phyloP scores from a whole-genome alignment of 2,329 filamentous ascomycete species.

The Alternaria brassicicola region DNA sequence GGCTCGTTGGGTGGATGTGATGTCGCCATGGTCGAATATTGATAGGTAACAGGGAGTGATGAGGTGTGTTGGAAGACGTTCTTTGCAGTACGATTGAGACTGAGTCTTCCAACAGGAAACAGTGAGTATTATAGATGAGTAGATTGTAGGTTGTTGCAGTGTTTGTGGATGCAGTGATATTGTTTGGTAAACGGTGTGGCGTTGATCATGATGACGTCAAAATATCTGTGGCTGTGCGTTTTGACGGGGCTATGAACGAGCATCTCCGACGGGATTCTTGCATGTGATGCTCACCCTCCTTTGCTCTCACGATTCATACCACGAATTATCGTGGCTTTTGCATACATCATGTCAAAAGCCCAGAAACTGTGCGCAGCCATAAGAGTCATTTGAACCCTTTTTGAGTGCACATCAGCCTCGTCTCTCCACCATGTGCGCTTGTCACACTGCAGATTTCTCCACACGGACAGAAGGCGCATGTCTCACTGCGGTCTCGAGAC shows the following conservation, averaged over 20 bases:
- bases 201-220: slow-evolving; percentile 9
- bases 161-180: not conserved
- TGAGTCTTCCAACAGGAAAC: not conserved
- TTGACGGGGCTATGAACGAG: not conserved
- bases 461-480: slow-evolving; percentile 10
- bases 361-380: not conserved
- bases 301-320: not conserved
- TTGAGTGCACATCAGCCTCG: slow-evolving; percentile 6
- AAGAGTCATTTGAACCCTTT: not conserved
- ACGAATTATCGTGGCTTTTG: not conserved
- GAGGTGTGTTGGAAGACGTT: not conserved
- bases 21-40: slow-evolving; percentile 25
- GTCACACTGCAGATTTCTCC: slow-evolving; percentile 22
- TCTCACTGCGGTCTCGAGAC: slow-evolving; percentile 12
- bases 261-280: not conserved
- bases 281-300: slow-evolving; percentile 7
- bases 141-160: not conserved
- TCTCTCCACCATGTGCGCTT: slow-evolving; percentile 19
- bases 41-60: not conserved
- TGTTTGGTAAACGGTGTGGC: not conserved
- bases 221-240: slow-evolving; percentile 1
- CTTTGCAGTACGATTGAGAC: not conserved
- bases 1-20: slow-evolving; percentile 35
- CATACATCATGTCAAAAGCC: not conserved
- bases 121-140: not conserved